A percentile compares a stretch with the other conserved stretches of the same genome.
These are phyloP conservation scores for Backusella liffmaniae DNA, from an alignment of 192 early-diverging fungal species.

Conservation along the genomic window DNA sequence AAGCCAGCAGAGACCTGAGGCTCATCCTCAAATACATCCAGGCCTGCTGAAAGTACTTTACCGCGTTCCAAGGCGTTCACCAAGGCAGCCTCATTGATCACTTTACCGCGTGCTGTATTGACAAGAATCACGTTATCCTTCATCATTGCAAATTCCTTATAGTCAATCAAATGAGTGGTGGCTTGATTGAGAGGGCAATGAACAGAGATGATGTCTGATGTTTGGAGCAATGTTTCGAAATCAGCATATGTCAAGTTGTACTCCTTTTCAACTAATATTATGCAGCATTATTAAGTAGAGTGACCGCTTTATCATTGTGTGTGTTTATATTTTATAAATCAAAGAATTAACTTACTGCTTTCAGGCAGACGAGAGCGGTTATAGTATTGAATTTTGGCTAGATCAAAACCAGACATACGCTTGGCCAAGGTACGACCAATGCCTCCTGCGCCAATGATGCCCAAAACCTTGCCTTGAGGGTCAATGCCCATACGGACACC, in stretches of 20 bases:
- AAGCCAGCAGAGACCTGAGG: slow-evolving; percentile 45
- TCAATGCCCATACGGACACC: slow-evolving; percentile 38
- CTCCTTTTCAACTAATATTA: slow-evolving; percentile 40
- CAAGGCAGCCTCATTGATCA: slow-evolving; percentile 50
- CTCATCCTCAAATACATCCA: slow-evolving; percentile 40
- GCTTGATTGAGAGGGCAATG: slow-evolving; percentile 42
- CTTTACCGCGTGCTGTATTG: slow-evolving; percentile 49
- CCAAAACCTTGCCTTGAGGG: slow-evolving; percentile 39
- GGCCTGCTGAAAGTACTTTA: slow-evolving; percentile 37
- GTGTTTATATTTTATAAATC: too few species aligned
- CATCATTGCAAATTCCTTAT: slow-evolving; percentile 48
- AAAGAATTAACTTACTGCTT: slow-evolving; percentile 28
- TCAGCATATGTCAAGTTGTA: slow-evolving; percentile 44
- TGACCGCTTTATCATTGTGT: too few species aligned
- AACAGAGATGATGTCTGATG: slow-evolving; percentile 50
- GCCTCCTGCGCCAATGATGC: slow-evolving; percentile 52
- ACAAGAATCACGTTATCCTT: slow-evolving; percentile 48
- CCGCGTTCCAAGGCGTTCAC: slow-evolving; percentile 48
- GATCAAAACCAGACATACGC: slow-evolving; percentile 45
- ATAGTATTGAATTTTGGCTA: slow-evolving; percentile 47
- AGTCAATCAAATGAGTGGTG: slow-evolving; percentile 42
- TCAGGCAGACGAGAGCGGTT: slow-evolving; percentile 42
- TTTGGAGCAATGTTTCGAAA: slow-evolving; percentile 48
- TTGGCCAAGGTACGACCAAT: slow-evolving; percentile 53
- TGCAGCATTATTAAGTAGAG: background rate